These are phyloP conservation scores for Erythrophleum ivorense DNA, from an alignment of 331 rosid species.

Conservation along the genomic window DNA sequence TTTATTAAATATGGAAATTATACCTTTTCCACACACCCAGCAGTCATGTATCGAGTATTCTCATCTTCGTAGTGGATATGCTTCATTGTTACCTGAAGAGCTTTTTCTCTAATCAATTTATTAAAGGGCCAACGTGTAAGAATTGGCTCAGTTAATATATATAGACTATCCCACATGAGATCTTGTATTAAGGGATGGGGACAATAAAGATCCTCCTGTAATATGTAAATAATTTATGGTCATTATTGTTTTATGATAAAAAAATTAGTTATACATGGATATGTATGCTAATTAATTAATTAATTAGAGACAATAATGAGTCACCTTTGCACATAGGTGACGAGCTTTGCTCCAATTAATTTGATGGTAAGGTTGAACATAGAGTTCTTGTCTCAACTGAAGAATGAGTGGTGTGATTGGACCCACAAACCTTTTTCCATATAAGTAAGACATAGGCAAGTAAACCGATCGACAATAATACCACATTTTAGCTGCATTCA, in stretches of 20 bases:
- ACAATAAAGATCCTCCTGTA: conserved; percentile 54
- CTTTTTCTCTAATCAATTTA: conserved; percentile 51
- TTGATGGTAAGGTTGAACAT: background rate
- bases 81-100: conserved; percentile 52
- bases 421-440: background rate
- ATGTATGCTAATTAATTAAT: background rate
- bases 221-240: background rate
- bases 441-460: background rate
- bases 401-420: background rate
- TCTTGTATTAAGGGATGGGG: conserved; percentile 58
- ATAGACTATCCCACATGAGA: conserved; percentile 56
- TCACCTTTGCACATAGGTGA: background rate
- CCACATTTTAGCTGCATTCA: conserved; percentile 17
- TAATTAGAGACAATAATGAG: too few species aligned
- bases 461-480: background rate
- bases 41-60: conserved; percentile 54
- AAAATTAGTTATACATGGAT: background rate
- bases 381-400: background rate
- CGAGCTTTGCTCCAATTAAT: background rate
- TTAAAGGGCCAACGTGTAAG: conserved; percentile 61
- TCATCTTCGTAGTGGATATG: conserved; percentile 67
- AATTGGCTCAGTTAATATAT: conserved; percentile 51
- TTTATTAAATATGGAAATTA: background rate
- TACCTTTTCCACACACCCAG: conserved; percentile 59
- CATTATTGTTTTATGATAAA: background rate